Percentiles rank a stretch among this genome's conserved stretches.
Evolutionary conservation across 2,329 filamentous ascomycete genomes (phyloP).

Genomic region (Scytalidium lignicola): DNA sequence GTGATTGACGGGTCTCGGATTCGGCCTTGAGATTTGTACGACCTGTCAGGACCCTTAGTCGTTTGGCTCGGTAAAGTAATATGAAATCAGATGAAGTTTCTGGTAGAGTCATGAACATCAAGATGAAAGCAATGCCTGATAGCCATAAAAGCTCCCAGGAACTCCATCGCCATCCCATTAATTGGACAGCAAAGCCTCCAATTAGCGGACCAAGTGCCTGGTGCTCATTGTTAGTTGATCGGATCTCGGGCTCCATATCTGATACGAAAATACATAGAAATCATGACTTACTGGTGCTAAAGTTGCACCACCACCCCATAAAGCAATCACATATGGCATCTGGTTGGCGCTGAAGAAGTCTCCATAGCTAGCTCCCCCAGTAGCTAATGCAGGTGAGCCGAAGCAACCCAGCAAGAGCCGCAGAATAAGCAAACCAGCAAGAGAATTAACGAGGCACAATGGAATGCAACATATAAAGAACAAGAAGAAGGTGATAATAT

Average conservation of each 20-base stretch:
- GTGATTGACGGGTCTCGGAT: slow-evolving; percentile 54
- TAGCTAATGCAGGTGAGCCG: slow-evolving; percentile 57
- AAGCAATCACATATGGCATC: slow-evolving; percentile 49
- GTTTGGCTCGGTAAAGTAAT: slow-evolving; percentile 49
- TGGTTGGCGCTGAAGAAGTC: slow-evolving; percentile 46
- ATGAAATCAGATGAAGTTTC: slow-evolving; percentile 55
- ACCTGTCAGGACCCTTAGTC: slow-evolving; percentile 53
- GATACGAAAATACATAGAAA: background rate
- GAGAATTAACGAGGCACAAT: background rate
- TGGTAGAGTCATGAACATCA: slow-evolving; percentile 55
- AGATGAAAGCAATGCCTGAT: slow-evolving; percentile 46
- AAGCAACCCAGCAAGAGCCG: slow-evolving; percentile 60
- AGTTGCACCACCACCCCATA: slow-evolving; percentile 45
- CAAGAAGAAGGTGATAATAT: slow-evolving; percentile 60
- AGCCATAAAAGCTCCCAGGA: slow-evolving; percentile 57
- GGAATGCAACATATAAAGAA: slow-evolving; percentile 47
- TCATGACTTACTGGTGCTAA: slow-evolving; percentile 27
- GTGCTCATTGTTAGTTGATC: slow-evolving; percentile 7
- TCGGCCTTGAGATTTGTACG: slow-evolving; percentile 49
- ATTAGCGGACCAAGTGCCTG: slow-evolving; percentile 52
- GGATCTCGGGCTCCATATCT: background rate
- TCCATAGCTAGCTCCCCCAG: slow-evolving; percentile 41
- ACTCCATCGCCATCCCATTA: slow-evolving; percentile 54
- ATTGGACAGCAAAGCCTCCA: slow-evolving; percentile 50
- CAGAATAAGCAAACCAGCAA: slow-evolving; percentile 50